These are phyloP conservation scores for Coelastrella sp. DNA, from an alignment of 139 green algal genomes.

Conservation along the genomic window DNA sequence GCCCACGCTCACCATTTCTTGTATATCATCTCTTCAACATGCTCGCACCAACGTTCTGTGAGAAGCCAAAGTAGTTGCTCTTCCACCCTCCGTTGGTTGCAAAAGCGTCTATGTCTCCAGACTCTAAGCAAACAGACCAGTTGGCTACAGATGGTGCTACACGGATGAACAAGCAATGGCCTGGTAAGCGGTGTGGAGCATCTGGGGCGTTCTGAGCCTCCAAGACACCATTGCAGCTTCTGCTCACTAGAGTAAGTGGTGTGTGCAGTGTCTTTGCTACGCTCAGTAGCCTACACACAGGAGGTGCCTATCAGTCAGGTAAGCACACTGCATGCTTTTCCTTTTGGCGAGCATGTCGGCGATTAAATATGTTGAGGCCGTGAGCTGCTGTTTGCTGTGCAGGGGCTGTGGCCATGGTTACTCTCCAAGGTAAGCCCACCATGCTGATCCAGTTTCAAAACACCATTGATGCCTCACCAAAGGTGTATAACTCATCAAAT, in stretches of 20 bases:
- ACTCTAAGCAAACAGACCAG: not conserved
- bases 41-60: not conserved
- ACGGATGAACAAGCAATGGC: not conserved
- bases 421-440: constrained; percentile 8
- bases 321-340: not conserved
- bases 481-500: not conserved
- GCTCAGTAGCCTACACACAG: not conserved
- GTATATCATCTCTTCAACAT: not conserved
- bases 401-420: constrained; percentile 28
- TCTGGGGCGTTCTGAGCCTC: not conserved
- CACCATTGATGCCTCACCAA: no score
- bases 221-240: not conserved
- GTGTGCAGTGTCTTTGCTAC: constrained; percentile 27
- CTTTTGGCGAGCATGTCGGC: not conserved
- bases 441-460: no score
- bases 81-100: not conserved
- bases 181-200: not conserved
- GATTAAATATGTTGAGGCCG: not conserved
- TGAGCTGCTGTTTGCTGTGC: not conserved
- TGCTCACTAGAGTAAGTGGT: not conserved
- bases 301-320: not conserved
- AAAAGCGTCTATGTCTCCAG: not conserved
- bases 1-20: not conserved
- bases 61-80: not conserved
- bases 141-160: not conserved